A percentile compares a stretch with the other conserved stretches of the same genome.
phyloP scores from a whole-genome alignment of 2,329 filamentous ascomycete species.

The Colletotrichum kahawae region DNA sequence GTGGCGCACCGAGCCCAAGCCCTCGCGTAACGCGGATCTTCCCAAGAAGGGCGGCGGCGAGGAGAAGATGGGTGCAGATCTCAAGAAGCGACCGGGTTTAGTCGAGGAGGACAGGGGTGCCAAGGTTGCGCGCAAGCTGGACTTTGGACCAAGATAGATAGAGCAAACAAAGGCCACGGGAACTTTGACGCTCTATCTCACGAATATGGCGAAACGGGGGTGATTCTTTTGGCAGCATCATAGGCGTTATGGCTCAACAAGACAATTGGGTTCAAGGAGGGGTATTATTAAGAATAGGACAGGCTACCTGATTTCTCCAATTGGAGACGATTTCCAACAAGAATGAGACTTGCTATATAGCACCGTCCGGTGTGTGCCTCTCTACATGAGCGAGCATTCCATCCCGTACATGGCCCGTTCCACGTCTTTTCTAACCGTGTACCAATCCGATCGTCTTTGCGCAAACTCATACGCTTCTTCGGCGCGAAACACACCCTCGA shows the following conservation, averaged over 20 bases:
- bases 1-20: constrained; percentile 84
- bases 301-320: background rate
- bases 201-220: background rate
- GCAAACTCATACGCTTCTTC: constrained; percentile 99
- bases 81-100: constrained; percentile 77
- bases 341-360: background rate
- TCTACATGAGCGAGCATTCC: constrained; percentile 83
- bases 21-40: constrained; percentile 81
- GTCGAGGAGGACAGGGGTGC: constrained; percentile 71
- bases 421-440: constrained; percentile 83
- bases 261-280: background rate
- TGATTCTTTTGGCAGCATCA: background rate
- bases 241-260: constrained; percentile 9
- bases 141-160: constrained; percentile 64
- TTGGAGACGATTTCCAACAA: background rate
- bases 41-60: constrained; percentile 77
- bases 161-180: constrained; percentile 22
- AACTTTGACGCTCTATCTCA: background rate
- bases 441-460: constrained; percentile 94
- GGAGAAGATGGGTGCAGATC: constrained; percentile 80
- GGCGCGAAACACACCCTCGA: constrained; percentile 89
- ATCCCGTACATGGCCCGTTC: constrained; percentile 98
- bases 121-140: constrained; percentile 82
- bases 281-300: constrained; percentile 3
- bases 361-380: background rate